A percentile compares a stretch with the other conserved stretches of the same genome.
These are phyloP conservation scores for Secale cereale DNA, from an alignment of 176 grass and related monocot species.

Conservation along the genomic window DNA sequence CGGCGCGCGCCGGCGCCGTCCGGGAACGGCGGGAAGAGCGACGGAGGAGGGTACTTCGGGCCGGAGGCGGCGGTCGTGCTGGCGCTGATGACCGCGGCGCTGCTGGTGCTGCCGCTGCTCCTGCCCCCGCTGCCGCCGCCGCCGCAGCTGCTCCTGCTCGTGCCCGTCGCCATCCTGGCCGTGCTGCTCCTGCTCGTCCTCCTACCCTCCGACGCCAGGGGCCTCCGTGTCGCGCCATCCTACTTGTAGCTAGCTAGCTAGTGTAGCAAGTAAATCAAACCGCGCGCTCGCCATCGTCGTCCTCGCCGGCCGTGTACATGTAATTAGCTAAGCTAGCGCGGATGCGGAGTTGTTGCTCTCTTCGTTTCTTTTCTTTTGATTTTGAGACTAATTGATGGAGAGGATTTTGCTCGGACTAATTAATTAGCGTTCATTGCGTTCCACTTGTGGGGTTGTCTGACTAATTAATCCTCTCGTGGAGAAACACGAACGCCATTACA, in stretches of 20 bases:
- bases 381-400: neutral
- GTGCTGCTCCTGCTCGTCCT: slow-evolving; percentile 26
- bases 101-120: slow-evolving; percentile 37
- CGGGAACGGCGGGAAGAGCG: neutral
- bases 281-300: neutral
- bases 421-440: neutral
- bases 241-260: neutral
- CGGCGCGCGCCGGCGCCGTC: neutral
- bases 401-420: neutral
- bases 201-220: slow-evolving; percentile 34
- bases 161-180: slow-evolving; percentile 48
- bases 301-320: neutral
- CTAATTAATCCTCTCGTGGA: too few relatives aligned
- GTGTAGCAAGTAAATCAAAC: neutral
- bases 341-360: neutral
- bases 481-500: too few relatives aligned
- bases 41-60: slow-evolving; percentile 10
- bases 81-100: slow-evolving; percentile 35
- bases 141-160: slow-evolving; percentile 26
- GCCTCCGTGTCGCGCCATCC: neutral
- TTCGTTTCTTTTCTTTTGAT: neutral
- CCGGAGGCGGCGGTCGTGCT: slow-evolving; percentile 33
- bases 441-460: neutral
- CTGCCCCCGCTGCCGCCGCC: slow-evolving; percentile 42
- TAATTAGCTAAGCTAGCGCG: neutral